phyloP scores from a whole-genome alignment of 2,329 filamentous ascomycete genomes.

The Hirsutella rhossiliensis region DNA sequence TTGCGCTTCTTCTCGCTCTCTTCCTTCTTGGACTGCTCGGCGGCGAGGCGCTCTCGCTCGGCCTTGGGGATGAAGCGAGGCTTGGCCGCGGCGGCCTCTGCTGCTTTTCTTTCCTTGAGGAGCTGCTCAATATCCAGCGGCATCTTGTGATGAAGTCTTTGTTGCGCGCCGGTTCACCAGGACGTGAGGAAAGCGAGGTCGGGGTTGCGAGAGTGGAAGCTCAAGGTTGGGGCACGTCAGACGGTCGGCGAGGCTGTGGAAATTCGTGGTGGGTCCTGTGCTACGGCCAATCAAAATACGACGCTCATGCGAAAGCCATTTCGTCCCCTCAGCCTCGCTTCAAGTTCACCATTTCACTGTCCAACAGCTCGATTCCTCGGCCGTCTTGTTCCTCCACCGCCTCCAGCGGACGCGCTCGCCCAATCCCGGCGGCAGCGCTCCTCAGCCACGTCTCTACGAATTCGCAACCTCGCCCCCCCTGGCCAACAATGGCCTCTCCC shows the following conservation, averaged over 20 bases:
- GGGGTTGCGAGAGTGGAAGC: not conserved
- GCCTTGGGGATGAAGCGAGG: constrained; percentile 80
- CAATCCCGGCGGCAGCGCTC: not conserved
- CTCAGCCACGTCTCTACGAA: not conserved
- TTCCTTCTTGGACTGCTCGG: constrained; percentile 65
- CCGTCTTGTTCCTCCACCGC: not conserved
- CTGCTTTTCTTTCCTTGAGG: constrained; percentile 72
- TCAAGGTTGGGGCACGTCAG: not conserved
- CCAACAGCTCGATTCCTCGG: not conserved
- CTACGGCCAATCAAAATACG: constrained; percentile 3
- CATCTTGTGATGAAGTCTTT: constrained; percentile 12
- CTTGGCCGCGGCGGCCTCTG: constrained; percentile 73
- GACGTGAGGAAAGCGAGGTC: not conserved
- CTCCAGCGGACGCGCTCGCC: not conserved
- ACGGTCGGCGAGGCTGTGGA: constrained; percentile 5
- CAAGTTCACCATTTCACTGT: not conserved
- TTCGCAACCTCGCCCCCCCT: not conserved
- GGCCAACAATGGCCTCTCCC: not conserved
- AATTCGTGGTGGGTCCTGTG: not conserved
- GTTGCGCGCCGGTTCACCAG: not conserved
- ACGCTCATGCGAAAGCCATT: not conserved
- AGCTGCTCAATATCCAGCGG: constrained; percentile 74
- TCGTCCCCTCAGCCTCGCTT: not conserved
- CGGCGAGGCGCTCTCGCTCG: constrained; percentile 66
- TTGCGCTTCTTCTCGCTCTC: constrained; percentile 43